Base-by-base conservation (phyloP, 768 basidiomycete species). In the Lentinula raphanica region DNA sequence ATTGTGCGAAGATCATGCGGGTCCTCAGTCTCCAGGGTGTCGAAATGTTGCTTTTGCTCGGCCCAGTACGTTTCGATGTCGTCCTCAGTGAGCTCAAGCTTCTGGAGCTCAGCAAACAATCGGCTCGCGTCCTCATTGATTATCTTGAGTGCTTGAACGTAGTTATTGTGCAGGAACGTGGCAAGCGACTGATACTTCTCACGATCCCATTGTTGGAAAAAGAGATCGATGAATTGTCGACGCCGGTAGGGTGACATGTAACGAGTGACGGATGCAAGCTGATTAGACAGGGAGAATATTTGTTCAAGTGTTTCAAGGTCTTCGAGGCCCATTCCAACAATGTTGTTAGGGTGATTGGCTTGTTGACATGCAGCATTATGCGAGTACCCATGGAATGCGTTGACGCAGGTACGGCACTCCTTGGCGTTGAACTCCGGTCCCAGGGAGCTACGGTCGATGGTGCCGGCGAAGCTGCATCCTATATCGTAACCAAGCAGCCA, bases 91-190 rank as follows among this genome's bases (percentile, higher is more conserved):
- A n/a, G n/a, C n/a, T n/a, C n/a, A n/a, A n/a, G n/a, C n/a, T n/a
- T n/a, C n/a, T n/a, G n/a, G n/a, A n/a, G n/a, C n/a, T n/a, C n/a
- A n/a, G n/a, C n/a, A n/a, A n/a, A n/a, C n/a, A n/a, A n/a, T n/a
- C n/a, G n/a, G n/a, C n/a, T n/a, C n/a, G n/a, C n/a, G n/a, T n/a
- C n/a, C n/a, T n/a, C n/a, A n/a, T n/a, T n/a, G n/a, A n/a, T n/a
- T n/a, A n/a, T n/a, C n/a, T n/a, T n/a, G 31, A 49, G 46, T 17
- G 35, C 36, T 67, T 81, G 23, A 81, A 83, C 67, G 90, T 89
- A 55, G 13, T 84, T 70, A 46, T 31, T 12, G 55, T n/a, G n/a
- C n/a, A 59, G 73, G 68, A 69, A 69, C 71, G 3, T 69, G 66
- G 2, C 54, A 57, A n/a, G n/a, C n/a, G n/a, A n/a, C n/a, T n/a